These are phyloP conservation scores for Chlamydomonas incerta DNA, from an alignment of 139 green algal species.

Conservation along the genomic window DNA sequence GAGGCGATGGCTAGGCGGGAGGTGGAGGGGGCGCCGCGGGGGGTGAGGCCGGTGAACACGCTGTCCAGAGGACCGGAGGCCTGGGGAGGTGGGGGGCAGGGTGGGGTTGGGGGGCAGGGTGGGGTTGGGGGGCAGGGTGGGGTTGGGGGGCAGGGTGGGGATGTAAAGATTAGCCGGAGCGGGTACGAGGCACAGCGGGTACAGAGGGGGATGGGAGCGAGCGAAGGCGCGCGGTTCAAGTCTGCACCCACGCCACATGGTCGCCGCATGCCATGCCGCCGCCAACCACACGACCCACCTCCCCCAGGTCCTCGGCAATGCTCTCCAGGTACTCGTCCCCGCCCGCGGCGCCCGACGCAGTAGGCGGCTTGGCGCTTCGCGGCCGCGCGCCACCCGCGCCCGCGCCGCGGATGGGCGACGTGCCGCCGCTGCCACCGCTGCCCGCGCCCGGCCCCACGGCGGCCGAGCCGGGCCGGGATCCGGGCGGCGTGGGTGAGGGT, in stretches of 20 bases:
- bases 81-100: background rate
- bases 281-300: background rate
- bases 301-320: conserved; percentile 22
- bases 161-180: too few species aligned
- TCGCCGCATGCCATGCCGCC: too few species aligned
- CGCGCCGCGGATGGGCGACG: background rate
- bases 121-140: too few species aligned
- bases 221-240: too few species aligned
- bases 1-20: background rate
- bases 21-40: too few species aligned
- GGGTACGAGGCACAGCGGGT: too few species aligned
- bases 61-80: conserved; percentile 19
- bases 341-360: background rate
- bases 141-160: too few species aligned
- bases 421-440: too few species aligned
- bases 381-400: background rate
- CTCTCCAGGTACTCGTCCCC: conserved; percentile 11
- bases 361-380: background rate
- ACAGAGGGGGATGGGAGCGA: too few species aligned
- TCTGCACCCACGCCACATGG: too few species aligned
- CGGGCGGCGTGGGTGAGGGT: background rate
- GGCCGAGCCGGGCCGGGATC: background rate
- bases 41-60: background rate
- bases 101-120: too few species aligned
- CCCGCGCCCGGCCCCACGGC: background rate